These are phyloP conservation scores for Macrophomina tecta DNA, from an alignment of 2,329 filamentous ascomycete genomes.

Conservation along the genomic window DNA sequence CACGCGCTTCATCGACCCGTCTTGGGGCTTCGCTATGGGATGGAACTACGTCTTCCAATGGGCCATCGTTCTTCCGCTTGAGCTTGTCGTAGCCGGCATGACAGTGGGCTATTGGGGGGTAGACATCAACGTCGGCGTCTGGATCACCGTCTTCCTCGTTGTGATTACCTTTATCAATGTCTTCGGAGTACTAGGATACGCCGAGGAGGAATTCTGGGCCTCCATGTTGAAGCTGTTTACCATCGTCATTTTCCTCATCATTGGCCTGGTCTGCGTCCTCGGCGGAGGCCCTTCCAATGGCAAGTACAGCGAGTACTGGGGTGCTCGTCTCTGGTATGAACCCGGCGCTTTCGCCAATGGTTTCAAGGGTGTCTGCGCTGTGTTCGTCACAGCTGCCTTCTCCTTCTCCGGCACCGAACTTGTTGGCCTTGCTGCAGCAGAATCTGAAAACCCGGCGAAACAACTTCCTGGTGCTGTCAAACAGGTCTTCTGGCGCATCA, in stretches of 20 bases:
- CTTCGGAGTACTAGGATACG: conserved; percentile 86
- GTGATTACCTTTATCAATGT: conserved; percentile 82
- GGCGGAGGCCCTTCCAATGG: conserved; percentile 67
- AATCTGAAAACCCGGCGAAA: conserved; percentile 80
- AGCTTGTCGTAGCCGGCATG: conserved; percentile 85
- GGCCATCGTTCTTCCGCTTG: conserved; percentile 81
- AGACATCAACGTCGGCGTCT: conserved; percentile 66
- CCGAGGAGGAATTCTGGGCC: conserved; percentile 88
- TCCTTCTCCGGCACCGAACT: conserved; percentile 78
- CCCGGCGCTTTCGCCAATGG: conserved; percentile 87
- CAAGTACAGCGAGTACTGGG: conserved; percentile 66
- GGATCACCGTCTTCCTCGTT: conserved; percentile 80
- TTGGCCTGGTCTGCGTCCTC: conserved; percentile 84
- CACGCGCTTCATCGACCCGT: conserved; percentile 88
- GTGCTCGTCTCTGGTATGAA: conserved; percentile 74
- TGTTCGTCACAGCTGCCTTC: conserved; percentile 79
- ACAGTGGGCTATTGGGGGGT: conserved; percentile 82
- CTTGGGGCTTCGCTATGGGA: conserved; percentile 94
- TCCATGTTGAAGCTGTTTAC: conserved; percentile 85
- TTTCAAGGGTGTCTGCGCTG: conserved; percentile 81
- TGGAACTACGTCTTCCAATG: conserved; percentile 94
- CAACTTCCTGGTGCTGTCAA: conserved; percentile 89
- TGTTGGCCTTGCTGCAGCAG: conserved; percentile 78
- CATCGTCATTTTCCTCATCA: conserved; percentile 85
- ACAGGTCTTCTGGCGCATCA: conserved; percentile 95